Evolutionary conservation across 805 yeast genomes (phyloP).

Genomic region (Myxozyma sirexii): DNA sequence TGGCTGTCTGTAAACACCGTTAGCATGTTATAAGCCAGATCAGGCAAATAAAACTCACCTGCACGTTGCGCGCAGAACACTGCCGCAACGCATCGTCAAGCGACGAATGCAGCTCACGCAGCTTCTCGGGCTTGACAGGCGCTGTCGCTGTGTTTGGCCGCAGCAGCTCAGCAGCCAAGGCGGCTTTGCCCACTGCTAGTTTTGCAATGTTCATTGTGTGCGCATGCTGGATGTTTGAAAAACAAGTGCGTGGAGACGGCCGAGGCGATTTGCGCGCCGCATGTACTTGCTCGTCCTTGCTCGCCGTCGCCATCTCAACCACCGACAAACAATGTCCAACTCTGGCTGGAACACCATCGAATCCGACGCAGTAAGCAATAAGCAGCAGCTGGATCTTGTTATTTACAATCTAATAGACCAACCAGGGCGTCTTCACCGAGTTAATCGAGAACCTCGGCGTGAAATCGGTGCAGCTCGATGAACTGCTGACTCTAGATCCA

Average conservation of each 20-base stretch:
- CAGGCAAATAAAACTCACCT: neutral
- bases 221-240: no score
- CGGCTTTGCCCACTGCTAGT: constrained; percentile 24
- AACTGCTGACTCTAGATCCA: constrained; percentile 56
- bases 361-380: constrained; percentile 55
- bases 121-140: constrained; percentile 9
- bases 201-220: constrained; percentile 10
- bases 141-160: constrained; percentile 6
- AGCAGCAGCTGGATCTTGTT: no score
- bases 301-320: no score
- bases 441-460: constrained; percentile 60
- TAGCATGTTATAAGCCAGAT: neutral
- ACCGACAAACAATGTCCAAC: constrained; percentile 18
- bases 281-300: neutral
- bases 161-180: constrained; percentile 27
- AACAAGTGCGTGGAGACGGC: no score
- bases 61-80: constrained; percentile 17
- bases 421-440: constrained; percentile 62
- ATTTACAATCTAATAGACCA: no score
- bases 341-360: constrained; percentile 66
- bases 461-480: constrained; percentile 58
- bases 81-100: constrained; percentile 13
- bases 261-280: no score
- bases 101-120: constrained; percentile 16
- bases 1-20: neutral